A percentile compares a stretch with the other conserved stretches of the same genome.
phyloP scores from a whole-genome alignment of 2,329 filamentous ascomycete species.

The Trichoderma koningiopsis region DNA sequence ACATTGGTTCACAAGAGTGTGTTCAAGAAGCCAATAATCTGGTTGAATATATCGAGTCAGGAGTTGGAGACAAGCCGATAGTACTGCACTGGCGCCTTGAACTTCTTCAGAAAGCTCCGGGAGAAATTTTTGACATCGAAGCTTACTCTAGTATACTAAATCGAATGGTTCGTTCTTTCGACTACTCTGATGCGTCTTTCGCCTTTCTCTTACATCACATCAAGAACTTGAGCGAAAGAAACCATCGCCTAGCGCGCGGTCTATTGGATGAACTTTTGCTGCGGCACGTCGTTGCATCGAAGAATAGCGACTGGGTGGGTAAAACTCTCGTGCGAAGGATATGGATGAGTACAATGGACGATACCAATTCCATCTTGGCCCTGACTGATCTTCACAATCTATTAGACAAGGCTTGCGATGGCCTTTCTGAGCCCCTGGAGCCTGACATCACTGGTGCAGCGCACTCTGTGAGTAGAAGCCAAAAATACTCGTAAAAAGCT shows the following conservation, averaged over 20 bases:
- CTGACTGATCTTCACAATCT: conserved; percentile 29
- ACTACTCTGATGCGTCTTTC: conserved; percentile 65
- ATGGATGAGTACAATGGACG: conserved; percentile 61
- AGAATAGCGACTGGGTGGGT: conserved; percentile 64
- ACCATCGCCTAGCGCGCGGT: conserved; percentile 49
- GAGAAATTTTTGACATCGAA: conserved; percentile 51
- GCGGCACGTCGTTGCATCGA: conserved; percentile 54
- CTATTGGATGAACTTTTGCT: conserved; percentile 66
- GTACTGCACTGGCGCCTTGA: conserved; percentile 71
- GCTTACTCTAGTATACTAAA: conserved; percentile 57
- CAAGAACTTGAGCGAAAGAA: conserved; percentile 62
- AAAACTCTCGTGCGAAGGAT: conserved; percentile 68
- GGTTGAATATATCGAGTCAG: conserved; percentile 62
- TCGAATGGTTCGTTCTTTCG: conserved; percentile 61
- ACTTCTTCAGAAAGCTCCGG: conserved; percentile 54
- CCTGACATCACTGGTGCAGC: conserved; percentile 65
- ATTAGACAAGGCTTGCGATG: conserved; percentile 44
- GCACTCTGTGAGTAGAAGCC: conserved; percentile 58
- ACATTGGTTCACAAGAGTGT: conserved; percentile 46
- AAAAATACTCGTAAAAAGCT: background rate
- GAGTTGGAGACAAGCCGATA: conserved; percentile 64
- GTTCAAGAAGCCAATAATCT: conserved; percentile 57
- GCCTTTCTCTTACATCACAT: conserved; percentile 68
- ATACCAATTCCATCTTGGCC: conserved; percentile 35
- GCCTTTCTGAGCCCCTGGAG: conserved; percentile 52